Percentiles rank a stretch among this genome's conserved stretches.
These are phyloP conservation scores for Iris macrosiphon DNA, from an alignment of 106 monocot species.

Conservation along the genomic window DNA sequence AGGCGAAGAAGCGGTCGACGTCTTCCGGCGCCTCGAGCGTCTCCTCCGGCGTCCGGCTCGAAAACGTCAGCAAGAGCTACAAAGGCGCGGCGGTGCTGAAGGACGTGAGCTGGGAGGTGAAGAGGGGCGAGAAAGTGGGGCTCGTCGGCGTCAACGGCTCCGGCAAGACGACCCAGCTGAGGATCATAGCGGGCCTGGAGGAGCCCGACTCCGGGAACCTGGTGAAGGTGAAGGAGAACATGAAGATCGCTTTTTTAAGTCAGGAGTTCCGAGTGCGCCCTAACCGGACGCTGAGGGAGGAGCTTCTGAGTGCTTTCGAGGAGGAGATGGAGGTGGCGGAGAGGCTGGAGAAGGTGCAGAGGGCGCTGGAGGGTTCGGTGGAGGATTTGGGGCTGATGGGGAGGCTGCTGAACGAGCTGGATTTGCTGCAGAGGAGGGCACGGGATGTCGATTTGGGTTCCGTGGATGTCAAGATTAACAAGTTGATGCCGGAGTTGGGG, in stretches of 20 bases:
- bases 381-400: conserved; percentile 88
- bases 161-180: conserved; percentile 92
- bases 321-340: conserved; percentile 89
- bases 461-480: conserved; percentile 82
- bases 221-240: conserved; percentile 77
- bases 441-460: conserved; percentile 75
- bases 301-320: conserved; percentile 86
- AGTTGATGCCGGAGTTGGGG: conserved; percentile 88
- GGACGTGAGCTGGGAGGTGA: conserved; percentile 96
- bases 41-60: conserved; percentile 72
- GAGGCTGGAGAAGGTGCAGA: conserved; percentile 89
- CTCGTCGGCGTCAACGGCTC: conserved; percentile 95
- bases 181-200: conserved; percentile 85
- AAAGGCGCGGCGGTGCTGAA: conserved; percentile 77
- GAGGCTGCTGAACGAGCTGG: conserved; percentile 85
- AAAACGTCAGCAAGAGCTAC: conserved; percentile 83
- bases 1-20: conserved; percentile 37
- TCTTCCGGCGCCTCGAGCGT: conserved; percentile 69
- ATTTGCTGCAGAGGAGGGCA: conserved; percentile 86
- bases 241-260: conserved; percentile 89
- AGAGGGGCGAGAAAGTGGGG: conserved; percentile 94
- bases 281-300: conserved; percentile 78
- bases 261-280: conserved; percentile 95
- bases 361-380: conserved; percentile 67
- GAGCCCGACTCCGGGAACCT: conserved; percentile 83